These are phyloP conservation scores for Nakazawaea wickerhamii DNA, from an alignment of 805 yeast genomes.

Conservation along the genomic window DNA sequence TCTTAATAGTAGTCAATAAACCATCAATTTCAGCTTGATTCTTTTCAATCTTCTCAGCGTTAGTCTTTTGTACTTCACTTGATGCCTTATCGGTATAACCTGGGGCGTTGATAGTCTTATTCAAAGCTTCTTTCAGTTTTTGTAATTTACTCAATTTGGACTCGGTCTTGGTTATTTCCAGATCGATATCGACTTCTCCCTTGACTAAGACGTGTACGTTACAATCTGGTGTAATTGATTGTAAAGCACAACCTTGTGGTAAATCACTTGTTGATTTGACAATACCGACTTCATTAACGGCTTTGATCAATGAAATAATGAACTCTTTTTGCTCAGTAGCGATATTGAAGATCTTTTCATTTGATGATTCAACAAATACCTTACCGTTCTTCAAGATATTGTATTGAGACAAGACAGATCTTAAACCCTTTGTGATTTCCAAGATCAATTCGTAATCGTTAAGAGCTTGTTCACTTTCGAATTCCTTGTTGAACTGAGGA, in stretches of 20 bases:
- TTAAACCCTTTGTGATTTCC: conserved; percentile 82
- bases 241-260: conserved; percentile 88
- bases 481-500: conserved; percentile 61
- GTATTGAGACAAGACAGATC: conserved; percentile 90
- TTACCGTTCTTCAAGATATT: conserved; percentile 83
- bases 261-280: conserved; percentile 49
- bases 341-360: conserved; percentile 41
- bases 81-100: conserved; percentile 88
- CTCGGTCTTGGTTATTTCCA: conserved; percentile 78
- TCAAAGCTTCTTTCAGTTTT: conserved; percentile 54
- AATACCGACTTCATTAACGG: conserved; percentile 70
- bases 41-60: conserved; percentile 61
- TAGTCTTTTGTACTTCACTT: conserved; percentile 73
- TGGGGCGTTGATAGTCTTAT: conserved; percentile 61
- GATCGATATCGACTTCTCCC: conserved; percentile 91
- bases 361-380: conserved; percentile 71
- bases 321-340: conserved; percentile 72
- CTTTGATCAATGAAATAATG: conserved; percentile 89
- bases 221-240: conserved; percentile 73
- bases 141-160: conserved; percentile 67
- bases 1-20: conserved; percentile 75
- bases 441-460: conserved; percentile 78
- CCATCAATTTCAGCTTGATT: conserved; percentile 86
- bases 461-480: conserved; percentile 59
- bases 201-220: conserved; percentile 88